Base-by-base conservation (phyloP, 2,329 filamentous ascomycete species). In the Sclerotinia nivalis region DNA sequence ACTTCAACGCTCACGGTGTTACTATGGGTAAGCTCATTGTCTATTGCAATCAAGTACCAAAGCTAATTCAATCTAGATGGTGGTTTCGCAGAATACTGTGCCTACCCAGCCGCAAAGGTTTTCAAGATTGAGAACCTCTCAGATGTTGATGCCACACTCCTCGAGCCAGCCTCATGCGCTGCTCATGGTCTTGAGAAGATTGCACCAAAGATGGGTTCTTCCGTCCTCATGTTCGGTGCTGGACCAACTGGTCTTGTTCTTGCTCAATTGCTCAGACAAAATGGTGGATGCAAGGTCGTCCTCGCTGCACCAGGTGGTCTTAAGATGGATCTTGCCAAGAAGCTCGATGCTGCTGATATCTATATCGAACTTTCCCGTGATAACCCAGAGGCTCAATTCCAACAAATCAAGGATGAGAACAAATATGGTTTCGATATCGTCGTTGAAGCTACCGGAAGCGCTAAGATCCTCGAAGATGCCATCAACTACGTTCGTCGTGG, bases 401-500 rank as follows among this genome's bases (percentile, higher is more conserved):
- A 85, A 58, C 81, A 88, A 75, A 81, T 93, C 72, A 88, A 88
- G 81, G 80, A 82, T 55, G 84, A 88, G 59, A 88, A 92, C 79
- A 89, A 89, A 0, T 88, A 92, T 75, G 90, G 90, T 4, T 93
- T 93, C 77, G 90, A 93, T 74, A 73, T 69, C 28, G 66, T 72
- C 37, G 70, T 71, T 52, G 70, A 71, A 55, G 70, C 70, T 34
- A 71, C 90, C 18, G 90, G 90, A 25, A 89, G 86, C 66, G 83
- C 87, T 59, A 88, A 87, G 79, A 89, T 93, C 62, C 84, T 93
- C 3, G 89, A 92, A 77, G 86, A 89, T 75, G 83, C 89, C 40
- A 91, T 93, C 79, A 84, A 91, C 80, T 92, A 91, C 77, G 88
- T 91, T 74, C 87, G 89, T 60, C 85, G 89, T 66, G 90, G 90